Conservation (phyloP, 1,284 basidiomycete species). For the Pseudozyma sp. region DNA sequence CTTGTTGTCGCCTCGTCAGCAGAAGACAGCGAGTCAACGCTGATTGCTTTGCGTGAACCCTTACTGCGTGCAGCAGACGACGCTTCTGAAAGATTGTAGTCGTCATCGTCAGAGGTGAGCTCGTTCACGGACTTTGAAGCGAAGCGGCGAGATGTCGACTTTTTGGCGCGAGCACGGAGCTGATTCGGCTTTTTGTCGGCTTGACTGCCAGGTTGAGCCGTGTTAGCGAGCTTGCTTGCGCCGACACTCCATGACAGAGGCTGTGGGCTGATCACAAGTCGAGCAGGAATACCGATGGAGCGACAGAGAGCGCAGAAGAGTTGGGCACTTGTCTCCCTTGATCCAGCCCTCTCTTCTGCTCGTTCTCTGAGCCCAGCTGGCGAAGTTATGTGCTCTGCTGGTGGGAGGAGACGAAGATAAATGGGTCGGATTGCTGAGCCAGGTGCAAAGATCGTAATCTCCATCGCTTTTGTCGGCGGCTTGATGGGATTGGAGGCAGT, state of each 20-base stretch:
- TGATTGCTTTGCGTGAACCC: conserved; percentile 12
- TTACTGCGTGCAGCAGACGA: conserved; percentile 12
- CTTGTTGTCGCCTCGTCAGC: conserved; percentile 18
- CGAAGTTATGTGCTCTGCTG: conserved; percentile 78
- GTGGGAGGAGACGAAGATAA: conserved; percentile 71
- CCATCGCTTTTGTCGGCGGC: conserved; percentile 55
- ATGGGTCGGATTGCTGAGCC: conserved; percentile 53
- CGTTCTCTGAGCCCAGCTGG: conserved; percentile 90
- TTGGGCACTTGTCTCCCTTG: conserved; percentile 87
- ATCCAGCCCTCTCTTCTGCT: conserved; percentile 81
- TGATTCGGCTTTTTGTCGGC: conserved; percentile 63
- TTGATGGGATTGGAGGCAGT: conserved; percentile 3
- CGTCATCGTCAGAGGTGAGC: conserved; percentile 55
- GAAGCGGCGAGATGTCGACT: conserved; percentile 17
- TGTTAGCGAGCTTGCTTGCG: conserved; percentile 62
- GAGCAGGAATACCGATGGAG: conserved; percentile 84
- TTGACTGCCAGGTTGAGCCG: conserved; percentile 40
- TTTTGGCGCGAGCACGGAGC: conserved; percentile 19
- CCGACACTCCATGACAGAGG: conserved; percentile 82
- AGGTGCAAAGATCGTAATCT: conserved; percentile 70
- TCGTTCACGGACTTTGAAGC: conserved; percentile 46
- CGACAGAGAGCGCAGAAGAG: conserved; percentile 91
- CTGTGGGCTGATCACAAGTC: conserved; percentile 90
- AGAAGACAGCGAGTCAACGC: conserved; percentile 17
- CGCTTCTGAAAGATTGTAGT: conserved; percentile 22